Conservation (phyloP, 78 protist species). For the Andalucia godoyi region DNA sequence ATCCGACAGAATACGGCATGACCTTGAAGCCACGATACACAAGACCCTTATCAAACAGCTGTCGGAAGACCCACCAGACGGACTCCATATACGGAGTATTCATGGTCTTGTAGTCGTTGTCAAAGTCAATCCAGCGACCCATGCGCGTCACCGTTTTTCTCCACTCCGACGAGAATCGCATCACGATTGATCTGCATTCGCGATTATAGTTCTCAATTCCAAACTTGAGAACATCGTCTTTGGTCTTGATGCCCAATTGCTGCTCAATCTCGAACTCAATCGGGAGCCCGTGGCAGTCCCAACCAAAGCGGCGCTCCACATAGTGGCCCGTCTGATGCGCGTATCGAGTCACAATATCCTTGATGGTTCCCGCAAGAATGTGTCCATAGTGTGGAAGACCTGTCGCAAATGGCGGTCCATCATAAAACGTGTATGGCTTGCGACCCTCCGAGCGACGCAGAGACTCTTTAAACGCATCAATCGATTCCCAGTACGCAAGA, state of each 20-base stretch:
- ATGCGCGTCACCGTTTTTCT: constrained; percentile 66
- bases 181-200: constrained; percentile 88
- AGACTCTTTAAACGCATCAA: constrained; percentile 79
- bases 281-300: constrained; percentile 99
- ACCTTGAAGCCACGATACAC: constrained; percentile 97
- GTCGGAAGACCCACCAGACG: constrained; percentile 95
- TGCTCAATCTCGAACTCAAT: constrained; percentile 96
- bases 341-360: constrained; percentile 94
- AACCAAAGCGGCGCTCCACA: constrained; percentile 94
- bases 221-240: constrained; percentile 78
- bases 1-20: constrained; percentile 94
- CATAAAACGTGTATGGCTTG: constrained; percentile 75
- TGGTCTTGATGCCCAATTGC: constrained; percentile 65
- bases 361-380: constrained; percentile 96
- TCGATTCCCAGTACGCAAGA: constrained; percentile 73
- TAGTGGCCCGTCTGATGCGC: constrained; percentile 91
- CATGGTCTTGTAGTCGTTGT: constrained; percentile 98
- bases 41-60: constrained; percentile 73
- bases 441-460: constrained; percentile 61
- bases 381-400: constrained; percentile 99
- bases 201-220: constrained; percentile 91
- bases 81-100: constrained; percentile 90
- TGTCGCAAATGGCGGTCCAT: constrained; percentile 99
- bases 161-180: constrained; percentile 92
- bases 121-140: constrained; percentile 99